phyloP scores from a whole-genome alignment of 352 stramenopile species.

The Globisporangium irregulare region DNA sequence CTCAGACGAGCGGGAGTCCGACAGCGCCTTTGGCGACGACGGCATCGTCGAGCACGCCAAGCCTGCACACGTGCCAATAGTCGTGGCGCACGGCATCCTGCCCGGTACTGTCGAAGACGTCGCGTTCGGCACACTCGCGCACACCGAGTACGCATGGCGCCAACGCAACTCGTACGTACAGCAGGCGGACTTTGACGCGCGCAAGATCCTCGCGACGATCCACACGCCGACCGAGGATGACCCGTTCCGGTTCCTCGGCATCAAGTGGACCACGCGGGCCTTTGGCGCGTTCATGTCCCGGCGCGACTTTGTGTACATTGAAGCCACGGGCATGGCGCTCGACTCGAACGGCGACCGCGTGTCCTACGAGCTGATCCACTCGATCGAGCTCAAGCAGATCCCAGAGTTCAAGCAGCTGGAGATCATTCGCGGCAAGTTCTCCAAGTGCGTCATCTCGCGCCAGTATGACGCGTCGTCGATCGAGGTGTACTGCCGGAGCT shows the following conservation, averaged over 20 bases:
- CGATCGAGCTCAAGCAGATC: constrained; percentile 14
- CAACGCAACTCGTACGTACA: constrained; percentile 41
- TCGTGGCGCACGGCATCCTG: constrained; percentile 31
- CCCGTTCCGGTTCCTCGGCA: constrained; percentile 46
- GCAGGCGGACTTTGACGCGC: constrained; percentile 26
- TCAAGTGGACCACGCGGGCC: constrained; percentile 40
- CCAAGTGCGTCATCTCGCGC: constrained; percentile 50
- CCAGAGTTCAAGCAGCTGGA: constrained; percentile 23
- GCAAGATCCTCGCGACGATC: constrained; percentile 39
- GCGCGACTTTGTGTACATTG: constrained; percentile 32
- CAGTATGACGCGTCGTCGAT: constrained; percentile 34
- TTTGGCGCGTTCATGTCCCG: constrained; percentile 37
- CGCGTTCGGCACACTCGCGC: constrained; percentile 35
- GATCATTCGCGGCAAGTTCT: constrained; percentile 42
- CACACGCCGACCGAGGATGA: constrained; percentile 38
- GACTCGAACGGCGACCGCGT: constrained; percentile 19
- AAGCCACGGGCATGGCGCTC: constrained; percentile 19
- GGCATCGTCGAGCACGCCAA: constrained; percentile 39
- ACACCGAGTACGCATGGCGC: constrained; percentile 33
- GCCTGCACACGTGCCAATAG: constrained; percentile 30
- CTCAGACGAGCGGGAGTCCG: constrained; percentile 36
- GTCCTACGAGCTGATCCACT: constrained; percentile 17
- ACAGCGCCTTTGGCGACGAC: constrained; percentile 30
- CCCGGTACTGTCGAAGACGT: constrained; percentile 46
- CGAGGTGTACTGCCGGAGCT: constrained; percentile 47